Percentiles rank a stretch among this genome's conserved stretches.
Evolutionary conservation across 345 rosid species (phyloP).

Genomic region (Clausena lansium): DNA sequence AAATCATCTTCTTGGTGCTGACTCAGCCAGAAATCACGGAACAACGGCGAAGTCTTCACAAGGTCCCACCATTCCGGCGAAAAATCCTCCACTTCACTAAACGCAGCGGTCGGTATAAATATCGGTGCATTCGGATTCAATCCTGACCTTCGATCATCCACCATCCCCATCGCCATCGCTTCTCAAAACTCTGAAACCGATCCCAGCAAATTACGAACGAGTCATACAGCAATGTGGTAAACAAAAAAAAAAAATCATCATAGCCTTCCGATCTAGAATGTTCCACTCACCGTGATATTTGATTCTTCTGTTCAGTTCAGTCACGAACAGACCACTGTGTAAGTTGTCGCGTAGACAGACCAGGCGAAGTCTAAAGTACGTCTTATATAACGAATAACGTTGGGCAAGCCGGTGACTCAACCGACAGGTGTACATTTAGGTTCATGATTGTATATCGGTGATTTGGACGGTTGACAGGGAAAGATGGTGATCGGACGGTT

Average conservation of each 20-base stretch:
- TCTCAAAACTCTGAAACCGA: neutral
- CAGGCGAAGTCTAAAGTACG: fast-evolving
- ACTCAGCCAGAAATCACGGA: slow-evolving; percentile 41
- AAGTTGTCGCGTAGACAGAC: no score
- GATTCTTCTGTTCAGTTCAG: neutral
- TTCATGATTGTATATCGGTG: neutral
- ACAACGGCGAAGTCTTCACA: slow-evolving; percentile 38
- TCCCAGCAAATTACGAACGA: neutral
- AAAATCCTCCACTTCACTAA: slow-evolving; percentile 48
- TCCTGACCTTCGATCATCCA: slow-evolving; percentile 28
- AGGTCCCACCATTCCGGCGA: slow-evolving; percentile 54
- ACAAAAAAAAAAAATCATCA: neutral
- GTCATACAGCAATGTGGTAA: neutral
- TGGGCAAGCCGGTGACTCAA: neutral
- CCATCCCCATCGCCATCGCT: slow-evolving; percentile 39
- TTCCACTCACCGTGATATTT: neutral
- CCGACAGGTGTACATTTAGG: neutral
- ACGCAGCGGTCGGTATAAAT: slow-evolving; percentile 33
- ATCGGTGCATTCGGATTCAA: slow-evolving; percentile 48
- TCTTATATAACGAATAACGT: neutral
- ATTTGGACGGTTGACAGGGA: neutral
- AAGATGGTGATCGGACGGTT: slow-evolving; percentile 6
- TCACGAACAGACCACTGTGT: no score
- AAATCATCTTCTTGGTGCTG: slow-evolving; percentile 30
- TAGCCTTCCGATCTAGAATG: neutral